A percentile compares a stretch with the other conserved stretches of the same genome.
Conservation (phyloP, 805 yeast species). For the Candida coquimbonensis region DNA sequence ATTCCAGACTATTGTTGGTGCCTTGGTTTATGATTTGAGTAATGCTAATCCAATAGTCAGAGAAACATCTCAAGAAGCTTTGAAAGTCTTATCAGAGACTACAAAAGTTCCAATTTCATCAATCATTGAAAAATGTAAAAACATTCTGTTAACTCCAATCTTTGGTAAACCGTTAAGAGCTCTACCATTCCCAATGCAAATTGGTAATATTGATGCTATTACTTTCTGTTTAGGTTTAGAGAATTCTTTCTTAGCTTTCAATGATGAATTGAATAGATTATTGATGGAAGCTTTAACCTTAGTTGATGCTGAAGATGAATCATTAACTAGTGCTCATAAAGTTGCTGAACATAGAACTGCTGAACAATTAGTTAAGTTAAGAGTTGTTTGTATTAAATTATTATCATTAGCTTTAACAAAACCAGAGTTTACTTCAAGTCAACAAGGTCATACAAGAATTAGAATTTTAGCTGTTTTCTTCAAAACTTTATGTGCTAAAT, state of each 20-base stretch:
- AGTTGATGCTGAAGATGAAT: conserved; percentile 97
- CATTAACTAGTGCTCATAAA: conserved; percentile 80
- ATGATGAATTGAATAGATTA: conserved; percentile 81
- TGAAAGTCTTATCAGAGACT: conserved; percentile 60
- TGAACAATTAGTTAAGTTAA: conserved; percentile 76
- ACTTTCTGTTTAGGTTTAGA: conserved; percentile 81
- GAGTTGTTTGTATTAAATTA: conserved; percentile 84
- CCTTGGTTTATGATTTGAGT: conserved; percentile 86
- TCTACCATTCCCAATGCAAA: conserved; percentile 96
- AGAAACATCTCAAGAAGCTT: conserved; percentile 68
- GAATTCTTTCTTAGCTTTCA: conserved; percentile 73
- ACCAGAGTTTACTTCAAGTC: conserved; percentile 73
- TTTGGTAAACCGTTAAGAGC: conserved; percentile 97
- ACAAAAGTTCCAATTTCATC: conserved; percentile 64
- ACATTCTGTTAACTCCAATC: conserved; percentile 79
- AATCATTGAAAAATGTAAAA: conserved; percentile 77
- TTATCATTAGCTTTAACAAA: conserved; percentile 78
- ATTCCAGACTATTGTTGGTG: conserved; percentile 77
- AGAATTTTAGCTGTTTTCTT: conserved; percentile 89
- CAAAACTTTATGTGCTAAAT: conserved; percentile 81
- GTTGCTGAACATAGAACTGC: conserved; percentile 82
- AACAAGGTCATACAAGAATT: conserved; percentile 71
- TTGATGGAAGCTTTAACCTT: conserved; percentile 86
- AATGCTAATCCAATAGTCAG: conserved; percentile 82
- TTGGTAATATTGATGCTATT: conserved; percentile 97